phyloP scores from a whole-genome alignment of 306 rosid species.

The Oxytropis ochrocephala region DNA sequence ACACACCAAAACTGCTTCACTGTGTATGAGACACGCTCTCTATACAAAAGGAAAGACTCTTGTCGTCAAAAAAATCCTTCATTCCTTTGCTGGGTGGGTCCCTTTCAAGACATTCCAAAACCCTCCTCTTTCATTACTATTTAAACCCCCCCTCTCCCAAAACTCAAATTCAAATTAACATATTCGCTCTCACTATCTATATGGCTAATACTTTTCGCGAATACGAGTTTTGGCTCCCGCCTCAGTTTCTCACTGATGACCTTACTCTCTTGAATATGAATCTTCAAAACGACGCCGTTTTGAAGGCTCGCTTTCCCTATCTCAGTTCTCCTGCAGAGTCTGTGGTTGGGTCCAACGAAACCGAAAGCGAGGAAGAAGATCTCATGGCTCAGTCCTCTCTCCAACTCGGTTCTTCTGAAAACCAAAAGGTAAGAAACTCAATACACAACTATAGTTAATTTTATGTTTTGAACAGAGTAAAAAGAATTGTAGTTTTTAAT shows the following conservation, averaged over 20 bases:
- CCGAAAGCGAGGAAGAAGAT: constrained; percentile 75
- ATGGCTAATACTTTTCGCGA: constrained; percentile 55
- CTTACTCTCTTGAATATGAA: neutral
- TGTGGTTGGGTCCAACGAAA: constrained; percentile 42
- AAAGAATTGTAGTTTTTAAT: neutral
- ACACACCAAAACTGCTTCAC: constrained; percentile 9
- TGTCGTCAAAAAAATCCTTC: neutral
- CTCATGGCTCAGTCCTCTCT: constrained; percentile 48
- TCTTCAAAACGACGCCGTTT: neutral
- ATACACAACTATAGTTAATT: neutral
- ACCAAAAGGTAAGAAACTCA: constrained; percentile 32
- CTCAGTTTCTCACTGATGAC: constrained; percentile 48
- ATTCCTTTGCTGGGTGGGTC: neutral
- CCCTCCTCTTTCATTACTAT: too few species aligned
- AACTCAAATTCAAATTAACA: neutral
- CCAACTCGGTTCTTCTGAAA: constrained; percentile 7
- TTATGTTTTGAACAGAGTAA: neutral
- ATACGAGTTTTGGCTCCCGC: constrained; percentile 71
- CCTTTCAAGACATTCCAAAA: too few species aligned
- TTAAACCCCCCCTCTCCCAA: neutral
- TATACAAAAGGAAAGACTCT: neutral
- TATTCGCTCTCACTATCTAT: neutral
- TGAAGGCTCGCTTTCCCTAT: constrained; percentile 18
- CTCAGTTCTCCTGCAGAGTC: constrained; percentile 53
- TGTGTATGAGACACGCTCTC: neutral